A percentile compares a stretch with the other conserved stretches of the same genome.
Conservation (phyloP, 148 eudicot species). For the Rhododendron vialii region DNA sequence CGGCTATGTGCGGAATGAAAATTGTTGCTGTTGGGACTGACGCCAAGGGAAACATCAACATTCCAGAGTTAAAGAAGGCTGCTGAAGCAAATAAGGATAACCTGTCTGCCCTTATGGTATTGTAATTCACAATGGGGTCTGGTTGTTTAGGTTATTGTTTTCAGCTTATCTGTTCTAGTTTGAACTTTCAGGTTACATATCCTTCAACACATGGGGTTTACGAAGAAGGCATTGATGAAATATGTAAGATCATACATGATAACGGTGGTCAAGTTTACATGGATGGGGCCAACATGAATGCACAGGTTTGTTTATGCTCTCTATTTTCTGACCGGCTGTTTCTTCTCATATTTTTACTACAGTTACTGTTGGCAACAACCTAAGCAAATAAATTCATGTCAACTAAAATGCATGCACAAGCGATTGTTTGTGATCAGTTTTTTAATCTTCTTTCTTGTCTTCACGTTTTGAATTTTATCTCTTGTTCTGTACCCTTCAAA, state of each 20-base stretch:
- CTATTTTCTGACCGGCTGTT: not conserved
- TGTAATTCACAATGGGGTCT: not conserved
- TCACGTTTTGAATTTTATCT: not conserved
- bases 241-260: slow-evolving; percentile 92
- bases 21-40: slow-evolving; percentile 94
- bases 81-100: slow-evolving; percentile 88
- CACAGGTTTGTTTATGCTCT: slow-evolving; percentile 55
- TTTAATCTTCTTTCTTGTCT: not conserved
- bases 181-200: slow-evolving; percentile 71
- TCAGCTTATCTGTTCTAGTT: slow-evolving; percentile 1
- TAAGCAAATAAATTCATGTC: not conserved
- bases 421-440: not conserved
- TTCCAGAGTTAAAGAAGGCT: slow-evolving; percentile 80
- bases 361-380: not conserved
- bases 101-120: slow-evolving; percentile 90
- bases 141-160: not conserved
- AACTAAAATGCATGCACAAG: not conserved
- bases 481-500: not conserved
- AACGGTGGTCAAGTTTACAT: slow-evolving; percentile 99
- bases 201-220: slow-evolving; percentile 99
- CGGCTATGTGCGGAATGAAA: slow-evolving; percentile 99
- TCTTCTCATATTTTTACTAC: not conserved
- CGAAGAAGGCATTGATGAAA: slow-evolving; percentile 98
- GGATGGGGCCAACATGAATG: slow-evolving; percentile 99
- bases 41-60: slow-evolving; percentile 93